Base-by-base conservation (phyloP, 2,329 filamentous ascomycete species). In the Clathrospora elynae region DNA sequence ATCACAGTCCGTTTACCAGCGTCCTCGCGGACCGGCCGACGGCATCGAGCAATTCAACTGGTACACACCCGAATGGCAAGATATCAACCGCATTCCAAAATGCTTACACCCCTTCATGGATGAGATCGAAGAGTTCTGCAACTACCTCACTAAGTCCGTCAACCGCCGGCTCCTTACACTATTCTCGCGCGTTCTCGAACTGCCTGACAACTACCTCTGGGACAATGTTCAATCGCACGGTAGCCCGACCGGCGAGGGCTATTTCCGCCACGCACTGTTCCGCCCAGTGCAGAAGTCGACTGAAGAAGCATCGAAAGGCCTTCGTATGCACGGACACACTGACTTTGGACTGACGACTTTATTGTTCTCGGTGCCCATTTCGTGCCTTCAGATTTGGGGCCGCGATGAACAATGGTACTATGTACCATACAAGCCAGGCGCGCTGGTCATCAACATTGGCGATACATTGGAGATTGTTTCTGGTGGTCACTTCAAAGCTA, bases 21-120 rank as follows among this genome's bases (percentile, higher is more conserved):
- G 75, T 31, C 59, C 73, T 25, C 70, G 66, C 2, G 75, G 73
- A 2, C 54, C 66, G 9, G 57, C 68, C 11, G 77, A 79, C 52
- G 76, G 76, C 3, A 79, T 79, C 39, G 77, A 80, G 49, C 77
- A 79, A 46, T 80, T 79, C 62, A 79, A 79, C 61, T 79, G 73
- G 71, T 79, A 79, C 62, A 72, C 67, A 16, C 59, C 58, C 1
- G 75, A 79, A 32, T 78, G 73, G 71, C 62, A 72, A 45, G 62
- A 74, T 42, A 49, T 62, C 14, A 57, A 70, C 33, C 79, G 73
- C 6, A 63, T 72, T 0, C 77, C 77, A 1, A 67, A 47, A n/a
- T 78, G 75, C 35, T 57, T 78, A 1, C 67, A 71, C 39, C 75
- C 75, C 0, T 76, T 76, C 46, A 77, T 77, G 74, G 75, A 77